Evolutionary conservation across 2,329 filamentous ascomycete species (phyloP), one percentile per base, ranked within the genome.

Genomic region (Hymenoscyphus scutula): DNA sequence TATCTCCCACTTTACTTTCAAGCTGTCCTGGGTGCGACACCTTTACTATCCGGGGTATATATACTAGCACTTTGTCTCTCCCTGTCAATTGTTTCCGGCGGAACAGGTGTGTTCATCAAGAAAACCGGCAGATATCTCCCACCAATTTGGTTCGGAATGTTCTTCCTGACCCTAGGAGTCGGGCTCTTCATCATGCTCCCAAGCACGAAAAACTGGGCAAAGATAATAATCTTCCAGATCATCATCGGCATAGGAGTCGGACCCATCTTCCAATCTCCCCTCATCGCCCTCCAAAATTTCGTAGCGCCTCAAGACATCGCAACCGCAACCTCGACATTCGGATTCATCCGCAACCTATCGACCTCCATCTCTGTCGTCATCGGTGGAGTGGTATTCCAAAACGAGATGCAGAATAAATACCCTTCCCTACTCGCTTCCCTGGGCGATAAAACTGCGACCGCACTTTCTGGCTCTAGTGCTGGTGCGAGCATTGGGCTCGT

Each of bases 21-120:
- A 76, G 86, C 66, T 10, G 67, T 70, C 13, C 51, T 68, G 0
- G 64, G 64, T 2, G 67, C 65, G 3, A 66, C 66, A 0, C 88
- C 91, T 0, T 83, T 94, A 37, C 77, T 90, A 27, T 91, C 88
- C 1, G 91, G 91, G 56, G 88, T 93, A 58, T 92, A 91, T 72
- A 76, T 92, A 23, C 80, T 94, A 17, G 87, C 90, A 0, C 84
- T 84, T 64, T 89, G 89, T 7, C 73, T 93, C 27, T 81, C 86
- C 3, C 77, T 91, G 2, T 90, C 89, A 0, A 67, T 90, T 65
- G 72, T 82, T 37, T 90, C 89, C 0, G 82, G 82, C 5, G 71
- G 72, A 11, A 82, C 82, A 0, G 86, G 86, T 29, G 67, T 86
- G 11, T 76, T 80, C 62, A 86, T 86, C 67, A 81, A 82, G 68